Base-by-base conservation (phyloP, 2,329 filamentous ascomycete genomes). In the Aspergillus sp. region DNA sequence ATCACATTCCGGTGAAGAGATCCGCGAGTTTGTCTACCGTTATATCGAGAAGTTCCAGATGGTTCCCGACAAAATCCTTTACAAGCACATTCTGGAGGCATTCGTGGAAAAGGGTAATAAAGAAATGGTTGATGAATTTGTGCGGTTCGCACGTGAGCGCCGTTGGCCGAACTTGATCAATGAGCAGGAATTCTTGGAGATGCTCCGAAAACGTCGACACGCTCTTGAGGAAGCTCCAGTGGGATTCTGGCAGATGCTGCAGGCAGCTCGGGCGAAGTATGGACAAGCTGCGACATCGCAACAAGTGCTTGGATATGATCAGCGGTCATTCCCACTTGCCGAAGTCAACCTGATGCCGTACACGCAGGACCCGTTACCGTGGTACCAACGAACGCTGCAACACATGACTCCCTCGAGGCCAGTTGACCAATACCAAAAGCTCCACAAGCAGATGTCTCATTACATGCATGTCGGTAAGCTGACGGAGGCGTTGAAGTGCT, bases 241-340 rank as follows among this genome's bases (percentile, higher is more conserved):
- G 15, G 75, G 77, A 5, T 69, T 77, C 52, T 78, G 76, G 76
- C 70, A 75, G 47, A 75, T 78, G 74, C 67, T 77, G 21, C 74
- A 76, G 52, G 72, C 75, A 8, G 74, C 76, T 8, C 72, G 74
- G 49, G 62, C 70, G 15, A 70, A 74, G 49, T 68, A 73, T 52
- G 68, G 70, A 8, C 67, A 72, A 50, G 65, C 70, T 25, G 65
- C 75, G 44, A 64, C 68, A 39, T 75, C 75, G 6, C 70, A 71
- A 36, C 73, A 71, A 36, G 68, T 79, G 23, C 65, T 78, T 42
- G 77, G 76, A 56, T 70, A 71, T 50, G 72, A 75, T 54, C 71
- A 70, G 49, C 66, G 60, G 13, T 73, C 72, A 8, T 68, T 74
- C 39, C 72, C 70, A 7, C 49, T 67, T 8, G 41, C 64, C 5